These are phyloP conservation scores for Mucor velutinosus DNA, from an alignment of 371 early-diverging fungal species.

Conservation along the genomic window DNA sequence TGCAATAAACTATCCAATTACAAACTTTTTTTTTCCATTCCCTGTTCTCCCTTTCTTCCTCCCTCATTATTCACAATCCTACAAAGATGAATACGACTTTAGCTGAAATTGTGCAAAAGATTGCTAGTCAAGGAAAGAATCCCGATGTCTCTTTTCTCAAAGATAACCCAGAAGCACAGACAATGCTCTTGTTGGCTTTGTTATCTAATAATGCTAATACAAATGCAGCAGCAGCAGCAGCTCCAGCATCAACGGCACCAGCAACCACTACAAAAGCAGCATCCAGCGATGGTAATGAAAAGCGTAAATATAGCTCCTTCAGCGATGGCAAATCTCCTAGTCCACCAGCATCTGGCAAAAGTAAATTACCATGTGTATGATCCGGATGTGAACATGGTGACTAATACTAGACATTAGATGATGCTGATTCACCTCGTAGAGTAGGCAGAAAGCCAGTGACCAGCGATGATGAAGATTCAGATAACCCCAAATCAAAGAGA, in stretches of 20 bases:
- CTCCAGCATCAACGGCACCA: neutral
- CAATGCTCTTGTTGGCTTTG: constrained; percentile 23
- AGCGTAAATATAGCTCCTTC: constrained; percentile 16
- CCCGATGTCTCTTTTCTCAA: constrained; percentile 27
- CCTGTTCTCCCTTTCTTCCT: neutral
- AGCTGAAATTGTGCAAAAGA: constrained; percentile 21
- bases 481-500: constrained; percentile 51
- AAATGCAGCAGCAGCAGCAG: neutral
- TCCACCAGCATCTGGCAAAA: constrained; percentile 3
- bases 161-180: constrained; percentile 30
- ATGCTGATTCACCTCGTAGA: constrained; percentile 6
- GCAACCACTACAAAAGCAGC: neutral
- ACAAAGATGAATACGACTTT: constrained; percentile 10
- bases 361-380: neutral
- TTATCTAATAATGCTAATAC: constrained; percentile 9
- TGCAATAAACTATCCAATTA: neutral
- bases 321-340: constrained; percentile 1
- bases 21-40: neutral
- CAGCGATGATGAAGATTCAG: constrained; percentile 28
- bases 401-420: neutral
- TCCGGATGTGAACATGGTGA: neutral
- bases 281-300: neutral
- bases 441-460: constrained; percentile 31
- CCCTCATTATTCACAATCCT: no score
- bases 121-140: constrained; percentile 20